phyloP scores from a whole-genome alignment of 345 rosid genomes.

The Eucalyptus rudis region DNA sequence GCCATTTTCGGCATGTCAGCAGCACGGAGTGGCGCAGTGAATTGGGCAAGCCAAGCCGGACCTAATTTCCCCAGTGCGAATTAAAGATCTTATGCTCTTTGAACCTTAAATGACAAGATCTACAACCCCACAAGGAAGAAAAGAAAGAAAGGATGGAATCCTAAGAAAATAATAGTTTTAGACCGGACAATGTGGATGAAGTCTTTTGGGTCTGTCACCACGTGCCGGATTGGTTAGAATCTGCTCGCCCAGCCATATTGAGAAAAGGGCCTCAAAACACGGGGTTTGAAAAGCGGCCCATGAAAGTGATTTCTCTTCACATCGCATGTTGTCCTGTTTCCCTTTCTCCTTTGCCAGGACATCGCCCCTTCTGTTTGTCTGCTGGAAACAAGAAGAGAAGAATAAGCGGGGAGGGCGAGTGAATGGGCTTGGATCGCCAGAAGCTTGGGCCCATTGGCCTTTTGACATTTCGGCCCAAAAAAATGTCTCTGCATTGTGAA shows the following conservation, averaged over 20 bases:
- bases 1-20: background rate
- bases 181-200: background rate
- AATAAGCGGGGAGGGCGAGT: too few relatives aligned
- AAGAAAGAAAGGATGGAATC: background rate
- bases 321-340: background rate
- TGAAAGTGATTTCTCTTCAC: background rate
- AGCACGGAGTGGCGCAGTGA: background rate
- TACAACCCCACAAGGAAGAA: background rate
- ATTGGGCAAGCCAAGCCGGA: background rate
- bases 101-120: background rate
- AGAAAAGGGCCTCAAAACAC: background rate
- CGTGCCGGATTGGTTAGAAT: background rate
- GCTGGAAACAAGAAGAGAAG: background rate
- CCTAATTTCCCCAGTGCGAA: background rate
- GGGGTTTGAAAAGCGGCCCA: background rate
- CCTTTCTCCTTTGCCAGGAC: background rate
- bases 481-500: rapidly evolving
- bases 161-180: background rate
- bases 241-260: background rate
- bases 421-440: background rate
- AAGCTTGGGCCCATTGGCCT: background rate
- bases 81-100: background rate
- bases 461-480: background rate
- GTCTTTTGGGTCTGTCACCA: background rate
- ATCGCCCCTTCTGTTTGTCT: background rate